phyloP scores from a whole-genome alignment of 2,329 filamentous ascomycete genomes.

The Sarocladium strictum region DNA sequence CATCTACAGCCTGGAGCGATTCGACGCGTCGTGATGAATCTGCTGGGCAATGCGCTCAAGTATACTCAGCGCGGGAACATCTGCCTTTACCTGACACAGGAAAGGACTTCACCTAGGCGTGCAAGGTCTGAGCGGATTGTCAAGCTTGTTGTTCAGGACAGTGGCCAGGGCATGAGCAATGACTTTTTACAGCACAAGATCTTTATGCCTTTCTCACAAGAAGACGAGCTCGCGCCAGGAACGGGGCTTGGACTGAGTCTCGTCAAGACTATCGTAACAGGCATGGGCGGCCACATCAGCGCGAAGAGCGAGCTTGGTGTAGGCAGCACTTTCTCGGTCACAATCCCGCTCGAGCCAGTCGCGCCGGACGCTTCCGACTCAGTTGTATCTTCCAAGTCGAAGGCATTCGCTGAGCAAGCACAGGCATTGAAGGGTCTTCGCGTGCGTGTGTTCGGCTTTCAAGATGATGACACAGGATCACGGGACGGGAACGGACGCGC shows the following conservation, averaged over 20 bases:
- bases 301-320: constrained; percentile 38
- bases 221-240: constrained; percentile 53
- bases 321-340: constrained; percentile 31
- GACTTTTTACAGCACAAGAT: constrained; percentile 55
- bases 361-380: not conserved
- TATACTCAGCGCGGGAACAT: constrained; percentile 47
- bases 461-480: constrained; percentile 7
- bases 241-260: constrained; percentile 59
- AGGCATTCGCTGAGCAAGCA: constrained; percentile 23
- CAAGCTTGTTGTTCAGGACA: constrained; percentile 48
- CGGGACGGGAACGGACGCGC: constrained; percentile 13
- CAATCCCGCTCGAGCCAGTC: constrained; percentile 21
- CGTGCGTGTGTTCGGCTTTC: constrained; percentile 20
- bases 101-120: constrained; percentile 12
- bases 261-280: constrained; percentile 53
- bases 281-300: constrained; percentile 53
- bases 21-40: constrained; percentile 54
- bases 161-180: constrained; percentile 57
- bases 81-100: constrained; percentile 34
- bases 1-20: constrained; percentile 45
- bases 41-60: constrained; percentile 58
- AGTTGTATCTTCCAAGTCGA: constrained; percentile 13
- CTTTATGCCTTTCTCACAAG: constrained; percentile 58
- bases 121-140: constrained; percentile 19
- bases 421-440: constrained; percentile 24